phyloP scores from a whole-genome alignment of 371 early-diverging fungal species.

The Rhizopus arrhizus region DNA sequence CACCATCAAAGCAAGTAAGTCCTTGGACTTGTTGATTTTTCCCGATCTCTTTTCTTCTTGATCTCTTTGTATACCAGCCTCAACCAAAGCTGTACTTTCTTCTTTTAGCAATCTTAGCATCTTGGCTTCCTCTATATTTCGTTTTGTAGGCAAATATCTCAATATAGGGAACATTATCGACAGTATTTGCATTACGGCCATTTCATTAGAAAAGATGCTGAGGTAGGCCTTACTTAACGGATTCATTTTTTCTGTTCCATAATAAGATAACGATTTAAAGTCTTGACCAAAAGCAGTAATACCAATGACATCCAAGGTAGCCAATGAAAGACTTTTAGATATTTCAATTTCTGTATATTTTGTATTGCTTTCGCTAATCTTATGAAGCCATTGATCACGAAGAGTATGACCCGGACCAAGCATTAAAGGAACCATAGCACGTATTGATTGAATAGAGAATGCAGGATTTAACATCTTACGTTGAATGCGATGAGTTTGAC shows the following conservation, averaged over 20 bases:
- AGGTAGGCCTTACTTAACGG: not conserved
- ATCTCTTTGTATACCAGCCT: not conserved
- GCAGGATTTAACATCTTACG: slow-evolving; percentile 69
- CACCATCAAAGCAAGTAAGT: slow-evolving; percentile 41
- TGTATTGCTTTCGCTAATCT: not conserved
- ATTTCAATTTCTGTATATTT: not conserved
- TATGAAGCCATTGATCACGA: slow-evolving; percentile 33
- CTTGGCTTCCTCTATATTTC: too few species aligned
- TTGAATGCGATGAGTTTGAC: slow-evolving; percentile 59
- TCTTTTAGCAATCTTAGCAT: not conserved
- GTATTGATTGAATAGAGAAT: slow-evolving; percentile 52
- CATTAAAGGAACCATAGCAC: slow-evolving; percentile 46
- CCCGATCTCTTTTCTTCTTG: slow-evolving; percentile 6
- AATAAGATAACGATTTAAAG: slow-evolving; percentile 50
- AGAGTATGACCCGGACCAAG: slow-evolving; percentile 29
- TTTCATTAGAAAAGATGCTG: not conserved
- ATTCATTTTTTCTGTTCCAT: slow-evolving; percentile 5
- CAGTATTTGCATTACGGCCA: not conserved
- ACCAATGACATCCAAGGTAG: slow-evolving; percentile 54
- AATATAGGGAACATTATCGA: not conserved
- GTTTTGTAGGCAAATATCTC: not conserved
- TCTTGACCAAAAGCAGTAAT: slow-evolving; percentile 52
- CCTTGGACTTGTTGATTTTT: slow-evolving; percentile 24
- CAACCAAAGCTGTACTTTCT: not conserved
- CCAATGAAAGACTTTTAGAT: not conserved